phyloP scores from a whole-genome alignment of 2,329 filamentous ascomycete genomes.

The Cercospora sp. region DNA sequence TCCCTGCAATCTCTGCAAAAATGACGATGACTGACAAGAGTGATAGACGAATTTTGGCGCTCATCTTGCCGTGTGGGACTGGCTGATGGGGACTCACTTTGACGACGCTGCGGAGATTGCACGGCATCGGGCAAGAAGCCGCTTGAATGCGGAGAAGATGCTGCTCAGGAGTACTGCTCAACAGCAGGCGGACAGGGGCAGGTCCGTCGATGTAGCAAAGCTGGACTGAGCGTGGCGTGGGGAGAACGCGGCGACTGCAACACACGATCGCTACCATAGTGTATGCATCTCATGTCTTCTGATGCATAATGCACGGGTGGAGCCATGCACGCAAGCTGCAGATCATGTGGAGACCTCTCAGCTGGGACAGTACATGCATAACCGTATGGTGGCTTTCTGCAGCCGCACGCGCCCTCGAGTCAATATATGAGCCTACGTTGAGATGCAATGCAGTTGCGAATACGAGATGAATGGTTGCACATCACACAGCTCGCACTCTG shows the following conservation, averaged over 20 bases:
- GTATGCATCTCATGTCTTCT: not conserved
- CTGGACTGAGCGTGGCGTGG: not conserved
- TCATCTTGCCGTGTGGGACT: not conserved
- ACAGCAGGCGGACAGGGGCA: not conserved
- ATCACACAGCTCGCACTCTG: not conserved
- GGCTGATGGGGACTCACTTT: not conserved
- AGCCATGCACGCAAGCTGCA: not conserved
- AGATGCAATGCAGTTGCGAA: not conserved
- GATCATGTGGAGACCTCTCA: not conserved
- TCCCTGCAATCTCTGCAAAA: not conserved
- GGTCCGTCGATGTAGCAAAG: not conserved
- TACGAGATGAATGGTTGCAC: not conserved
- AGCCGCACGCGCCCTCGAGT: not conserved
- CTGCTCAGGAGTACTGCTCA: not conserved
- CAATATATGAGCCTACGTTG: not conserved
- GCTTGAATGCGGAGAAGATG: not conserved
- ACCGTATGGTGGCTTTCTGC: not conserved
- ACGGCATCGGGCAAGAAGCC: not conserved
- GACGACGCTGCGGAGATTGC: not conserved
- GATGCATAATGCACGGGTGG: not conserved
- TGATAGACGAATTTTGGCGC: not conserved
- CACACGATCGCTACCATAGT: not conserved
- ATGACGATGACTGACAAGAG: not conserved
- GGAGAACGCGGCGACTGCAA: not conserved
- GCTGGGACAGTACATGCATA: not conserved